Base-by-base conservation (phyloP, 495 filamentous ascomycete species). In the Chaetomium fimeti region DNA sequence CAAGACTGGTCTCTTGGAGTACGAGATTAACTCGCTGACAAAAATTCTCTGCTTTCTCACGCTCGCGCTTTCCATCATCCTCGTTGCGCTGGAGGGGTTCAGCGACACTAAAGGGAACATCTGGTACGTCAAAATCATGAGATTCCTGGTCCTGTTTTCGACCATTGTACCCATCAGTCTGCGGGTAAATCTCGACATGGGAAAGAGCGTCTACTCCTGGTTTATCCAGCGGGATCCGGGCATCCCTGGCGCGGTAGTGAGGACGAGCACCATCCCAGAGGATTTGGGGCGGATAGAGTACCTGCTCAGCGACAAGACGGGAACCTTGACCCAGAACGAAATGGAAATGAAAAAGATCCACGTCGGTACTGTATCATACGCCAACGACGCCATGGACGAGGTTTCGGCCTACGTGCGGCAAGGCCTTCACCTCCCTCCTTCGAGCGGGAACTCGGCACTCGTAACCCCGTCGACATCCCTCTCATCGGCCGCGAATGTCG, bases 311-410 rank as follows among this genome's bases (percentile, higher is more conserved):
- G 94, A 99, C 75, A 99, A 99, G 76, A 99, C 94, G 11, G 94
- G 94, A 11, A 99, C 94, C 13, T 76, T 99, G 60, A 99, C 94
- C 13, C 92, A 97, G 71, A 99, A 99, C 73, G 91, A 97, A 68
- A 98, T 98, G 93, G 94, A 97, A 75, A 84, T 99, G 82, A 96
- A 93, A 71, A 99, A 98, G 76, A 93, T 98, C 29, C 95, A 98
- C 69, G 91, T 99, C 63, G 95, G 95, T 1, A 98, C 94, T 24
- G 95, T 98, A 3, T 97, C 93, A 0, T 99, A 98, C 71, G 95
- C 92, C 25, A 94, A 93, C 67, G 95, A 99, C 74, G 93, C 94
- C 3, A 98, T 97, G 95, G 94, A 97, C 63, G 95, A 98, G 73
- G 95, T 99, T 12, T 76, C 85, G 42, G 87, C 90, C 0, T 97